These are phyloP conservation scores for Basipetospora sp. DNA, from an alignment of 2,329 filamentous ascomycete species.

Conservation along the genomic window DNA sequence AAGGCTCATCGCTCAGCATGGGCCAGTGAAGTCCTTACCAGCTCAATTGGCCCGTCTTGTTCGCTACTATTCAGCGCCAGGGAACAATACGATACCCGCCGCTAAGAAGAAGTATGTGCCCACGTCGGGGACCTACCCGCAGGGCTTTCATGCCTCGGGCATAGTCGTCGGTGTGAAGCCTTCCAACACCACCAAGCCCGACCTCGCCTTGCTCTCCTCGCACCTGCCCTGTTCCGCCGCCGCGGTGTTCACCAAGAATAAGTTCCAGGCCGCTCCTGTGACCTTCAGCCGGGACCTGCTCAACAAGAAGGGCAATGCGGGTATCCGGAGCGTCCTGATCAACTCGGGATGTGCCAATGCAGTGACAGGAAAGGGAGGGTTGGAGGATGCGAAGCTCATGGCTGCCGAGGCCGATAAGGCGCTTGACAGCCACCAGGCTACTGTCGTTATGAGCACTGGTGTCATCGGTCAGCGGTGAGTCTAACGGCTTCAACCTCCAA, in stretches of 20 bases:
- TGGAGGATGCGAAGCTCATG: slow-evolving; percentile 82
- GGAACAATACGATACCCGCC: slow-evolving; percentile 39
- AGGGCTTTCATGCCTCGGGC: slow-evolving; percentile 75
- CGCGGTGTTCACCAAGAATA: slow-evolving; percentile 94
- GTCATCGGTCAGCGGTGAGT: slow-evolving; percentile 80
- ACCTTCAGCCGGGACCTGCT: slow-evolving; percentile 66
- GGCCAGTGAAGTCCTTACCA: neutral
- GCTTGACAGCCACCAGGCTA: slow-evolving; percentile 36
- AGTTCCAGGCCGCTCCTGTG: slow-evolving; percentile 92
- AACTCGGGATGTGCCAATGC: slow-evolving; percentile 97
- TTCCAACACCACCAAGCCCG: slow-evolving; percentile 78
- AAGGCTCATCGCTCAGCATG: neutral
- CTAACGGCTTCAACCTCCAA: slow-evolving; percentile 5
- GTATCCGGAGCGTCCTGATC: slow-evolving; percentile 69
- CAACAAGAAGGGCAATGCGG: slow-evolving; percentile 48
- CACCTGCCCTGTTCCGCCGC: slow-evolving; percentile 74
- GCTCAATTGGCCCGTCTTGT: slow-evolving; percentile 4
- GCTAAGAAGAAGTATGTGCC: slow-evolving; percentile 87
- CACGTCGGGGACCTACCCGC: slow-evolving; percentile 69
- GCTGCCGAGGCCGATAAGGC: slow-evolving; percentile 58
- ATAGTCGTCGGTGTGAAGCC: slow-evolving; percentile 89
- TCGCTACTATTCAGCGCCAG: slow-evolving; percentile 8
- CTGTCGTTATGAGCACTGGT: slow-evolving; percentile 96
- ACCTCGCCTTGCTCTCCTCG: slow-evolving; percentile 77
- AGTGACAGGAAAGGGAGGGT: slow-evolving; percentile 77